Conservation (phyloP, 192 early-diverging fungal species). For the Coemansia sp. region DNA sequence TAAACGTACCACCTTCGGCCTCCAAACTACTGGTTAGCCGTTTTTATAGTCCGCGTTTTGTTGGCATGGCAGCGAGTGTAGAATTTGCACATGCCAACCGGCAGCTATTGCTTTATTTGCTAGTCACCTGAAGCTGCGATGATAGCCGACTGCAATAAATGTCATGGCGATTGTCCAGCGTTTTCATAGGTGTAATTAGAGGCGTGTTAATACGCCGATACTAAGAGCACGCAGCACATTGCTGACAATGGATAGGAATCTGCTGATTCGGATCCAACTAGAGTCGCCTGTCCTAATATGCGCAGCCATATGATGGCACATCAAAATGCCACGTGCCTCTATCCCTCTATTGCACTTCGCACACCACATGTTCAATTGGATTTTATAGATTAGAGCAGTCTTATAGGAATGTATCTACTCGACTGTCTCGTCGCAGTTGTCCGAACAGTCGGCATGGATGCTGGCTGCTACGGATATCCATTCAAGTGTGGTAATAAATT, state of each 20-base stretch:
- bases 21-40: neutral
- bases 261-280: neutral
- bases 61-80: no score
- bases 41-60: neutral
- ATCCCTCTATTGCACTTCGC: neutral
- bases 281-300: neutral
- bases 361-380: neutral
- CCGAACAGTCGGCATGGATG: slow-evolving; percentile 43
- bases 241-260: neutral
- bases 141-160: neutral
- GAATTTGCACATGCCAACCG: neutral
- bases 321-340: neutral
- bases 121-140: neutral
- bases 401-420: neutral
- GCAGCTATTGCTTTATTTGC: neutral
- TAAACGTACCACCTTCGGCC: neutral
- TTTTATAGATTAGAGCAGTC: neutral
- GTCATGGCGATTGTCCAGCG: neutral
- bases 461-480: slow-evolving; percentile 33
- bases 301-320: neutral
- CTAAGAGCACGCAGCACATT: neutral
- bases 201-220: neutral
- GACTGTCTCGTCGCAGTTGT: neutral
- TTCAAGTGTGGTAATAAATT: slow-evolving; percentile 34
- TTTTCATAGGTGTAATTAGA: neutral